Conservation (phyloP, 2,329 filamentous ascomycete species). For the Pseudogymnoascus sp. region DNA sequence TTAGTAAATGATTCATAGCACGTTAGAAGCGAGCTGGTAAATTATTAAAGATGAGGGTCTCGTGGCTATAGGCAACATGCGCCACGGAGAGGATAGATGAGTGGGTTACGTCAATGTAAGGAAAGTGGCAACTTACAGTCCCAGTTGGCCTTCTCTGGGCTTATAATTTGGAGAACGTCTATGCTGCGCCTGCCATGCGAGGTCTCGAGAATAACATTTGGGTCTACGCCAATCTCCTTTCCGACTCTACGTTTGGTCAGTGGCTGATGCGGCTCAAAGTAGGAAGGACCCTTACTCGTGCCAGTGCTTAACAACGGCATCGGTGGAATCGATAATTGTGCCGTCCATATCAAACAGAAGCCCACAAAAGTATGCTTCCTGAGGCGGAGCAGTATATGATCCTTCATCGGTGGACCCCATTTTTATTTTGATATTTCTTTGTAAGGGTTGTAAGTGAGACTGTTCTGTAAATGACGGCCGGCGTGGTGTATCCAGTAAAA, state of each 20-base stretch:
- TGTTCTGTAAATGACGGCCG: neutral
- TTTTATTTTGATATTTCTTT: neutral
- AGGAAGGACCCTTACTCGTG: conserved; percentile 32
- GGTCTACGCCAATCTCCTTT: conserved; percentile 73
- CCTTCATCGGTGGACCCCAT: neutral
- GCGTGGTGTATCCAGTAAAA: neutral
- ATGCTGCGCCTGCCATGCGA: conserved; percentile 88
- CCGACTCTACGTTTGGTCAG: conserved; percentile 50
- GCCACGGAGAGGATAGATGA: neutral
- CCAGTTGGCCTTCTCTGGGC: conserved; percentile 82
- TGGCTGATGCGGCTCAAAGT: neutral
- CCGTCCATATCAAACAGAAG: conserved; percentile 65
- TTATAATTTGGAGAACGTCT: conserved; percentile 71
- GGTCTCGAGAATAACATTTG: conserved; percentile 76
- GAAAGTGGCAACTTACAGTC: conserved; percentile 58
- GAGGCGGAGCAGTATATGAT: conserved; percentile 1
- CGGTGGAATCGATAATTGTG: conserved; percentile 74
- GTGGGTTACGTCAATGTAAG: neutral
- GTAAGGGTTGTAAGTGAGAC: neutral
- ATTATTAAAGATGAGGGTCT: neutral
- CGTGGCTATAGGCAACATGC: neutral
- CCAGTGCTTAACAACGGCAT: conserved; percentile 73
- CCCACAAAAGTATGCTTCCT: conserved; percentile 9
- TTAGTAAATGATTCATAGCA: neutral
- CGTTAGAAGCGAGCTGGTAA: neutral